Base-by-base conservation (phyloP, 1,284 basidiomycete genomes). In the Microbotryomycetes sp. region DNA sequence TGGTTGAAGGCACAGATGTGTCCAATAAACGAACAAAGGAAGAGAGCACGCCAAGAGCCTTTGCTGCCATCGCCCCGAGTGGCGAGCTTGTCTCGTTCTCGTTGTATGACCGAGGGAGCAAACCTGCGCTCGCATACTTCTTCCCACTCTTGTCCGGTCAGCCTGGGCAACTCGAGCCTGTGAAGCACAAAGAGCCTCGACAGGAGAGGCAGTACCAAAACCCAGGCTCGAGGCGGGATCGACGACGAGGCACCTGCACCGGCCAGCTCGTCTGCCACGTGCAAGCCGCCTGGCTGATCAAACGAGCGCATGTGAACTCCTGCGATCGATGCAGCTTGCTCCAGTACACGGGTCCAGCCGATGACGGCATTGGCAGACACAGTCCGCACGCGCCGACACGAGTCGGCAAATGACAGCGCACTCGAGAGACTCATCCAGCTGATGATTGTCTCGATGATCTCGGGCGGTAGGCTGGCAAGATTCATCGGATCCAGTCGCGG, bases 1-100 rank as follows among this genome's bases (percentile, higher is more conserved):
- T n/a, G n/a, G n/a, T n/a, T n/a, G n/a, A n/a, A n/a, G n/a, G n/a
- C n/a, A n/a, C n/a, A n/a, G n/a, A n/a, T n/a, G n/a, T n/a, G n/a
- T n/a, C n/a, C n/a, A n/a, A n/a, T n/a, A n/a, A n/a, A 45, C n/a
- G 21, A 29, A 52, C 57, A 46, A 5, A 53, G 15, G 24, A 58
- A 58, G 9, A 29, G 16, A 23, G 5, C 28, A 29, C 52, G 51
- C 50, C 50, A 53, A 4, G 30, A 30, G 18, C 50, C 48, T 23
- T 49, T 48, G 29, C 13, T 31, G 50, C 4, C 18, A n/a, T 15
- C 18, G 28, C 7, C n/a, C 11, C 18, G 24, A 24, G n/a, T 26
- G 11, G n/a, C 50, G 23, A n/a, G 18, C 46, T 18, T 9, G n/a
- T 21, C n/a, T n/a, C 26, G 26, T 30, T 46, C 21, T 21, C 54